Conservation (phyloP, 192 early-diverging fungal species). For the Backusella mclennaniae region DNA sequence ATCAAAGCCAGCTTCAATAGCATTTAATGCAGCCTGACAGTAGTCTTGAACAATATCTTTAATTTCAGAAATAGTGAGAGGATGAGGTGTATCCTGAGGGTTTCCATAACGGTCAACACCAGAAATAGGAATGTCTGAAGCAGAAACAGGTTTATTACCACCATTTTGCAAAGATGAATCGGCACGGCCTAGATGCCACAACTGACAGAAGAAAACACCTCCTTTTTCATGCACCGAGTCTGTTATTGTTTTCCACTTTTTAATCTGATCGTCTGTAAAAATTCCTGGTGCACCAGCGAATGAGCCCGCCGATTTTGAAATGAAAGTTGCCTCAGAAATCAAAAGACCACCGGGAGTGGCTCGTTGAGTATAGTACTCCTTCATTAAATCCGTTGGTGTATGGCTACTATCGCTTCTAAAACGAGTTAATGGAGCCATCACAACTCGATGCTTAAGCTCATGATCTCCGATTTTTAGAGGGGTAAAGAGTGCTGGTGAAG, state of each 20-base stretch:
- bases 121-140: constrained; percentile 22
- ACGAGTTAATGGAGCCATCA: constrained; percentile 24
- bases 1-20: constrained; percentile 82
- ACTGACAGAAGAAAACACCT: constrained; percentile 53
- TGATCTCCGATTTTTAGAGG: constrained; percentile 19
- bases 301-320: constrained; percentile 8
- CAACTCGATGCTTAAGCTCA: constrained; percentile 22
- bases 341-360: constrained; percentile 18
- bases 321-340: constrained; percentile 23
- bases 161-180: not conserved
- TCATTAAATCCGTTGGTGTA: constrained; percentile 8
- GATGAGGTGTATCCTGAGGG: constrained; percentile 14
- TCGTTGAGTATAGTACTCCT: constrained; percentile 27
- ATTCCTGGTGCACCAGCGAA: constrained; percentile 31
- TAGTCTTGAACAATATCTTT: constrained; percentile 3
- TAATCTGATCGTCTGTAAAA: constrained; percentile 38
- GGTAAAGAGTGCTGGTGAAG: constrained; percentile 19
- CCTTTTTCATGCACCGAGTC: constrained; percentile 56
- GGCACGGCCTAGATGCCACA: constrained; percentile 44
- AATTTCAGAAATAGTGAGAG: constrained; percentile 16
- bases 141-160: constrained; percentile 15
- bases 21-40: constrained; percentile 59
- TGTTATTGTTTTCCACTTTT: constrained; percentile 50
- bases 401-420: not conserved
- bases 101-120: constrained; percentile 10